Evolutionary conservation across 2,329 filamentous ascomycete species (phyloP).

Genomic region (Hymenoscyphus fructigenus): DNA sequence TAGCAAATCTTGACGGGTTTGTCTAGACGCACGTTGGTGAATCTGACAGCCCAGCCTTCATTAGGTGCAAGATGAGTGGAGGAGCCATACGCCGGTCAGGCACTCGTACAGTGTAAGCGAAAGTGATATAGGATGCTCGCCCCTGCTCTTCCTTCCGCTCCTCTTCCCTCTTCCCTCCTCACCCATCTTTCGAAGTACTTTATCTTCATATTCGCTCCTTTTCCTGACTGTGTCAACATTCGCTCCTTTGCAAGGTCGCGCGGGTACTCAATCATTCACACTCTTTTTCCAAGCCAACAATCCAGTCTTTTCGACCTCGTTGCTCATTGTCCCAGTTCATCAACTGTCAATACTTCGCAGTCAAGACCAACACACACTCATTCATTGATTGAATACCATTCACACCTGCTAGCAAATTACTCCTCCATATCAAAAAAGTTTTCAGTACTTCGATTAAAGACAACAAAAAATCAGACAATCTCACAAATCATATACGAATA

Average conservation of each 20-base stretch:
- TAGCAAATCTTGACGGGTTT: neutral
- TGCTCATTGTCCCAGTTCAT: constrained; percentile 7
- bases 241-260: constrained; percentile 20
- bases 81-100: neutral
- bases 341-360: neutral
- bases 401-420: constrained; percentile 2
- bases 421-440: neutral
- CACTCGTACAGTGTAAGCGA: neutral
- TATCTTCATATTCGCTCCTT: constrained; percentile 10
- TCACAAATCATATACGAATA: constrained; percentile 15
- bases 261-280: constrained; percentile 14
- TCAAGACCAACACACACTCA: constrained; percentile 11
- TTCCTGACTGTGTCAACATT: constrained; percentile 9
- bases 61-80: neutral
- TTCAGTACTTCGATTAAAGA: neutral
- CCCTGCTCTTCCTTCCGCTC: constrained; percentile 7
- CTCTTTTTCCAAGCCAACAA: constrained; percentile 10
- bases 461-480: neutral
- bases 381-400: constrained; percentile 30
- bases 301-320: neutral
- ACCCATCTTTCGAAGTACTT: constrained; percentile 11
- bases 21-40: neutral
- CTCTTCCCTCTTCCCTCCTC: constrained; percentile 11
- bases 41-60: neutral
- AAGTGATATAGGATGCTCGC: neutral